Evolutionary conservation across 2,329 filamentous ascomycete genomes (phyloP), one percentile per base, ranked within the genome.

Genomic region (Aspergillus sojae): DNA sequence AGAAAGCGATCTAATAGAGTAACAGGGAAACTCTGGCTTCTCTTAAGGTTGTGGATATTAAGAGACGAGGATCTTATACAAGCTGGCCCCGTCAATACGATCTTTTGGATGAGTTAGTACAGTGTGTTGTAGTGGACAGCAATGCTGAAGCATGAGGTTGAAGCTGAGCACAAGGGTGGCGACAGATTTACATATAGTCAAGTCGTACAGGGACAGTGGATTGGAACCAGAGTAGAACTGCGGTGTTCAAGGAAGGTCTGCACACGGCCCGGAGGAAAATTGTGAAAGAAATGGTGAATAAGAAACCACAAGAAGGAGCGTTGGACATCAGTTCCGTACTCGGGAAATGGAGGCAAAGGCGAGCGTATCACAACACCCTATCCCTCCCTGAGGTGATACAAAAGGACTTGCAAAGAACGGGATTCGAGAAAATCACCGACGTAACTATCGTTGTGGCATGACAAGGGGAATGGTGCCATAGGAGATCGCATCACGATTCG

Each of bases 321-420:
- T 67, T 69, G 70, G 68, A 72, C 63, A 60, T 65, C 48, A 68
- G 62, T 62, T 55, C 67, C 66, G 60, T 52, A 61, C 63, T 63
- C 60, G 58, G 61, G 58, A 66, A 54, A 69, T 65, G 65, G 56
- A 61, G 61, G 52, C 54, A 61, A 63, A 60, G 56, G 56, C 43
- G 60, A 55, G 61, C 60, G 70, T 73, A 65, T 69, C 66, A 73
- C 70, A 65, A 60, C 61, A 65, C 57, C 54, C 30, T 21, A 19
- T n/a, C 7, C 21, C 21, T n/a, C 45, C 23, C 32, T 28, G 11
- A 28, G 59, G 68, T 70, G 32, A 69, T 67, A 71, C 65, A 60
- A 53, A 41, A 26, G 45, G 55, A 45, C 28, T 53, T 19, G 50
- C 7, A 61, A 48, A 63, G 46, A 41, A 57, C 32, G 54, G 45